A percentile compares a stretch with the other conserved stretches of the same genome.
Conservation (phyloP, 2,329 filamentous ascomycete species). For the Xenoacremonium recifei region DNA sequence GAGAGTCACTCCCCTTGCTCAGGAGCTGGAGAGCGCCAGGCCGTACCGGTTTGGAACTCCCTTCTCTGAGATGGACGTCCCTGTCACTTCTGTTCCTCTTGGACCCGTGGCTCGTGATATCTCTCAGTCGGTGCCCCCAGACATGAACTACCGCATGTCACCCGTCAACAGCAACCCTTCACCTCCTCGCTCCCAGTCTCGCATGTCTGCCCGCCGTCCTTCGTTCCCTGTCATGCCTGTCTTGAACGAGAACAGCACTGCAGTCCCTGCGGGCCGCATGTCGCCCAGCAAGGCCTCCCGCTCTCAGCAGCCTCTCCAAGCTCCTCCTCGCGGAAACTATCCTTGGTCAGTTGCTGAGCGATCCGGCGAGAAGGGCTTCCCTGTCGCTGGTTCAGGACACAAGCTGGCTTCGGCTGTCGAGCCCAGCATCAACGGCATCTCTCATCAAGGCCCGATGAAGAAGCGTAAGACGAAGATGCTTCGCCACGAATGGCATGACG, state of each 20-base stretch:
- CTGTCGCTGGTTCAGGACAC: conserved; percentile 30
- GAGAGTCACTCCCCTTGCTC: conserved; percentile 48
- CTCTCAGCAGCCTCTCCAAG: conserved; percentile 41
- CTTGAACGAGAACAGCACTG: conserved; percentile 63
- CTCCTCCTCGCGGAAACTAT: conserved; percentile 54
- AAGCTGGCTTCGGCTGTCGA: conserved; percentile 26
- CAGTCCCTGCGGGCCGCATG: conserved; percentile 31
- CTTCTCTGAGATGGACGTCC: conserved; percentile 87
- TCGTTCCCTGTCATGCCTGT: conserved; percentile 67
- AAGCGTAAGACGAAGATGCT: conserved; percentile 89
- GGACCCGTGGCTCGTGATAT: conserved; percentile 74
- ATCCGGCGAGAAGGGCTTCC: conserved; percentile 43
- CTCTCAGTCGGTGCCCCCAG: conserved; percentile 89
- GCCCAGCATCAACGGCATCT: conserved; percentile 49
- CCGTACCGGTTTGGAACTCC: conserved; percentile 81
- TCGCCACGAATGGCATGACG: conserved; percentile 90
- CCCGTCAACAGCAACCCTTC: conserved; percentile 31
- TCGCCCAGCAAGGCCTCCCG: conserved; percentile 37
- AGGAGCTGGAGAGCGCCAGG: conserved; percentile 55
- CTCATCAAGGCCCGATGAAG: conserved; percentile 86
- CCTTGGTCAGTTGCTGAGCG: conserved; percentile 55
- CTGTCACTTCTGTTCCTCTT: conserved; percentile 68
- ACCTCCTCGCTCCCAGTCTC: conserved; percentile 49
- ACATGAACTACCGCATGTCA: conserved; percentile 74
- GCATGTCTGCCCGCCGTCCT: conserved; percentile 60